Percentiles rank a stretch among this genome's conserved stretches.
These are phyloP conservation scores for Cystoderma amianthinum DNA, from an alignment of 768 basidiomycete species.

Conservation along the genomic window DNA sequence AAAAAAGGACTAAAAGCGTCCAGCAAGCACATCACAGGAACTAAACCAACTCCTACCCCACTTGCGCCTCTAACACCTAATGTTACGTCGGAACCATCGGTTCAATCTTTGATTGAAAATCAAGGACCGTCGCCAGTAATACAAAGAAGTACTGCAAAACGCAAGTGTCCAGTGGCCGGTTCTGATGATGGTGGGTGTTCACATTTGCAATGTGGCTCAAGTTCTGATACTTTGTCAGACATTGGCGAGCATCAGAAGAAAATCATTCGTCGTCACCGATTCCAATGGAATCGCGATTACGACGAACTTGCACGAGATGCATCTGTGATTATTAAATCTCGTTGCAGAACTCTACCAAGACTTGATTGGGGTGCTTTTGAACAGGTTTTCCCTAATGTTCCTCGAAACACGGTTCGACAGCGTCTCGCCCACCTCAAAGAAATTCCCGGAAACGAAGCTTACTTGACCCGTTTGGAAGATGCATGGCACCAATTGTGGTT, in stretches of 20 bases:
- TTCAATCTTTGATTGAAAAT: constrained; percentile 16
- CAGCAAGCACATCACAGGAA: constrained; percentile 9
- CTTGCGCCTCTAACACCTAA: constrained; percentile 24
- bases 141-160: constrained; percentile 16
- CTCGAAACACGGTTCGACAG: constrained; percentile 64
- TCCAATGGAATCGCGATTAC: constrained; percentile 81
- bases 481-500: constrained; percentile 78
- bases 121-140: constrained; percentile 22
- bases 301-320: constrained; percentile 88
- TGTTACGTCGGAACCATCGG: constrained; percentile 8
- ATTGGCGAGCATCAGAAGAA: constrained; percentile 12
- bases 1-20: constrained; percentile 33
- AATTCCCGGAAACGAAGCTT: constrained; percentile 61
- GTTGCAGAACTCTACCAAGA: constrained; percentile 54
- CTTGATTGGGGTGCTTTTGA: constrained; percentile 70
- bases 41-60: constrained; percentile 1
- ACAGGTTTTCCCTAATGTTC: constrained; percentile 76
- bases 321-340: constrained; percentile 72
- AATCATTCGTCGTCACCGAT: constrained; percentile 49
- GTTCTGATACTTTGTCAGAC: constrained; percentile 1
- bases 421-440: constrained; percentile 57
- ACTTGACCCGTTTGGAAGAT: constrained; percentile 73
- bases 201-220: neutral
- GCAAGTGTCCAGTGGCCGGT: constrained; percentile 25
- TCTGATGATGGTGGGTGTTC: constrained; percentile 18